Evolutionary conservation across 768 basidiomycete species (phyloP), one percentile per base, ranked within the genome.

Genomic region (Aureoboletus auriporus): DNA sequence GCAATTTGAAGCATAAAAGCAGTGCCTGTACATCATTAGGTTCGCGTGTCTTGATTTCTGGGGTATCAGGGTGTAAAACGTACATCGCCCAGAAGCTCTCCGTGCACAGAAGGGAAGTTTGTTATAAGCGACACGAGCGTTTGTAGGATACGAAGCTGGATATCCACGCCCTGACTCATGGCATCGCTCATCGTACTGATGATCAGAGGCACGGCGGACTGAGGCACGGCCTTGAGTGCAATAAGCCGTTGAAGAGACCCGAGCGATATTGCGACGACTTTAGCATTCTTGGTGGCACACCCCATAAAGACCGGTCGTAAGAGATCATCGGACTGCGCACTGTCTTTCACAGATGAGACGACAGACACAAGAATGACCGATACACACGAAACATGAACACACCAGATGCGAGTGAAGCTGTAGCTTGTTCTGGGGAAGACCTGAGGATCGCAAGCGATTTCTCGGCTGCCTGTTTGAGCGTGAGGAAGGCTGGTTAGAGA

Each of bases 101-200:
- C 93, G 59, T 93, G 89, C 8, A 95, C 82, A 8, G 78, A 80
- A 1, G 82, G 79, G 60, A 93, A 93, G 61, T 91, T 89, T 2
- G 91, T 94, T 43, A 98, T 83, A 9, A 99, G 80, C 0, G 89
- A 90, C 9, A 96, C 82, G 8, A 98, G 76, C 0, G 92, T 94
- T 65, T 97, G 94, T 0, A 98, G 75, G 26, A 97, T 89, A 44
- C 89, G 86, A 34, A 98, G 77, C 63, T 98, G 96, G 26, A 97
- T 96, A 63, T 99, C 96, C 28, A 98, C 94, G 6, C 93, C 96
- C 64, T 95, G 93, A 27, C 80, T 85, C 73, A 95, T 83, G 14
- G 91, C 91, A 53, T 89, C 85, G 49, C 75, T 80, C 81, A 99
- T 86, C 0, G 87, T 95, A 39, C 70, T 79, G 57, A 98, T 78